Evolutionary conservation across 148 eudicot genomes (phyloP), one percentile per base, ranked within the genome.

Genomic region (Amaranthus palmeri): DNA sequence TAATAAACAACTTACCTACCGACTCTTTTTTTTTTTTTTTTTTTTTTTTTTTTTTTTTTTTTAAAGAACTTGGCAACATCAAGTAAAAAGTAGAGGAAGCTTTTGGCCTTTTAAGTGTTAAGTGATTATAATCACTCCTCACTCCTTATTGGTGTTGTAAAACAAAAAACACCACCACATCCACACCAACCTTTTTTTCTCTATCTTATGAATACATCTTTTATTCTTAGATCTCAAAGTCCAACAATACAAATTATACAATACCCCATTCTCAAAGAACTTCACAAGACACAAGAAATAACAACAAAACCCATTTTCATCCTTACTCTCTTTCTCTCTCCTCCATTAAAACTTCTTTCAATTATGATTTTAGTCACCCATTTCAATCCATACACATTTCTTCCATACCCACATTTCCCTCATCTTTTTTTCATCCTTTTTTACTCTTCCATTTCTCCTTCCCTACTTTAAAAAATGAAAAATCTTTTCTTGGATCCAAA

Each of bases 311-410:
- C 75, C 71, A 71, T 63, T 66, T 68, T 10, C 5, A 3, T 14
- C 43, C 36, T 7, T 48, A 11, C 5, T 53, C n/a, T 40, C 10
- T 54, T 54, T 54, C 14, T 52, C 15, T 68, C 14, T 13, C 6
- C 3, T 3, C 12, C 2, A 17, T 8, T 44, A 6, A n/a, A 11
- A 41, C 48, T 36, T 40, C 67, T 51, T 52, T 8, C 4, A 4
- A 67, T 61, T 82, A 50, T 81, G 77, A 79, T 73, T 80, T 61
- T 78, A 83, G 76, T 70, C 80, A 84, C 76, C 68, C 70, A 79
- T 67, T 76, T 56, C 36, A 25, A 25, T 25, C 36, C 36, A 25
- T 25, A 25, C 36, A 25, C 36, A 25, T 25, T 67, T 65, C 25
- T 47, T 58, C 18, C 46, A 58, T 40, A 46, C 65, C 65, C 74